Evolutionary conservation across 129 eudicot genomes (phyloP), one percentile per base, ranked within the genome.

Genomic region (Flaveria sonorensis): DNA sequence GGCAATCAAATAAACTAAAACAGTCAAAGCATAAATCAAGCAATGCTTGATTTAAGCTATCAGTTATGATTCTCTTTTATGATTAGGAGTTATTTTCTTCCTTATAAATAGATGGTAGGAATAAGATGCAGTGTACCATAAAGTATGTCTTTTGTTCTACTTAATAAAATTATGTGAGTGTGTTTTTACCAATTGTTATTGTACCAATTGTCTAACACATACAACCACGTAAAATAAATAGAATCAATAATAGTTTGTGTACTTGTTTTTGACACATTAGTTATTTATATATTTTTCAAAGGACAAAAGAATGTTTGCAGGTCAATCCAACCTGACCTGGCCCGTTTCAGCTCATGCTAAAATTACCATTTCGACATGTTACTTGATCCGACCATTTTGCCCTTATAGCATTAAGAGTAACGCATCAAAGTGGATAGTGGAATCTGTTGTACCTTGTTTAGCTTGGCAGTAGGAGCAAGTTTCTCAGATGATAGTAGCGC

Each of bases 401-500:
- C 50, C 67, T 19, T 72, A 42, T 30, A 72, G 66, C 56, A 32
- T 13, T 10, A 40, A 47, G 42, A 32, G 20, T 32, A 63, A 2
- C 13, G 3, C 50, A 51, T 73, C 13, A 20, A 60, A 60, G 42
- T 51, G 36, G 53, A 77, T 45, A 13, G 73, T 19, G 6, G 60
- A 47, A 86, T 79, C 75, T 57, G 77, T 15, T 55, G 62, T 69
- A 89, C 98, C 93, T 92, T 95, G 71, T 95, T 91, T 61, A 95
- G 84, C 79, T 83, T 83, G 21, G 97, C 99, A 24, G 75, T 78
- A 36, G 97, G 99, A 36, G 75, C 78, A 76, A 95, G 97, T 68
- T 84, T 92, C 87, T 95, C 99, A n/a, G 96, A 83, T 23, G 95
- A 86, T 66, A 95, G 82, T 75, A 86, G 84, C 73, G 96, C 87